Evolutionary conservation across 805 yeast genomes (phyloP), one percentile per base, ranked within the genome.

Genomic region (Metschnikowia similis): DNA sequence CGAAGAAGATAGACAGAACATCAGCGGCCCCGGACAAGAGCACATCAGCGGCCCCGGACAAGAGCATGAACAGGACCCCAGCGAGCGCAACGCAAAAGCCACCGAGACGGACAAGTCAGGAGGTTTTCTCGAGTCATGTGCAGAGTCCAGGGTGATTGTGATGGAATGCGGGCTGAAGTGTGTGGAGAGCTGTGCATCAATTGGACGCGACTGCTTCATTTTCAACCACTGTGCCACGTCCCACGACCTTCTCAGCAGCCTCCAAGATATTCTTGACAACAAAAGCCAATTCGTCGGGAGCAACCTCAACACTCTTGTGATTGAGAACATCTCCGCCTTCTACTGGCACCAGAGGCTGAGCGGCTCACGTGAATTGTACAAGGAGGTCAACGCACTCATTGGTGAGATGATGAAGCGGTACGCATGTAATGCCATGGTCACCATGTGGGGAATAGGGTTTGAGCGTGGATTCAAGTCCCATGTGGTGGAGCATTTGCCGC

Each of bases 251-350:
- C 30, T 50, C 8, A n/a, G 13, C 35, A 17, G 30, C 2, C 41
- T 54, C 16, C 45, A 29, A 14, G 41, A 21, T 8, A 48, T 53
- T 16, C 50, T 46, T 7, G 42, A 30, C 6, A 38, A 32, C 32
- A 21, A 27, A 14, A 21, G 43, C 48, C 11, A 13, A 21, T 37
- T 11, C 16, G 31, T 42, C 8, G 46, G 45, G 6, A 17, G 16
- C 14, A 43, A 49, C 14, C 55, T 64, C 31, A 56, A 56, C 31
- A 64, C 64, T 21, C 32, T 67, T 9, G 49, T 69, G 7, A 53
- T 69, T 4, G 69, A 69, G 31, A 66, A 66, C 52, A 35, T 71
- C n/a, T 70, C 75, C 2, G 56, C 63, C n/a, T 69, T 61, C 48
- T 66, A 60, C 50, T 71, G 73, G 73, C 64, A 64, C 7, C 50